Conservation (phyloP, 139 green algal genomes). For the Chlamydomonas eustigma region DNA sequence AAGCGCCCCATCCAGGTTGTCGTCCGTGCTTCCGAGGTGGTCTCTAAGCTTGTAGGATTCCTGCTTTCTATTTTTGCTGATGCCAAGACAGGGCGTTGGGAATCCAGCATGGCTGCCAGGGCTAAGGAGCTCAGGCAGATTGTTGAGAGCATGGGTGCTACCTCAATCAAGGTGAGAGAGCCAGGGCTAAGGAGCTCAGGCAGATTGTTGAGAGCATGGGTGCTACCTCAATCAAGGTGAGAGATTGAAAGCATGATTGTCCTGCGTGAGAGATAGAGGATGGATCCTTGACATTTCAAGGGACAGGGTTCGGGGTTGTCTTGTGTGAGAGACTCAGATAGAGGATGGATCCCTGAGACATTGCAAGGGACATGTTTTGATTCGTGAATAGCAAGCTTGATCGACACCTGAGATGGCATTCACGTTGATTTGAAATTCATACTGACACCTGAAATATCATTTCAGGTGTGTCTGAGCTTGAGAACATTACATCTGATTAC, state of each 20-base stretch:
- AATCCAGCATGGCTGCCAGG: constrained; percentile 31
- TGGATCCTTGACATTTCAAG: too few relatives aligned
- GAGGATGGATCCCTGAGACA: too few relatives aligned
- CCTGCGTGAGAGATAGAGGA: too few relatives aligned
- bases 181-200: neutral
- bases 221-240: constrained; percentile 49
- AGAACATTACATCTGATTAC: neutral
- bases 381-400: too few relatives aligned
- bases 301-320: too few relatives aligned
- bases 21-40: constrained; percentile 33
- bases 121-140: constrained; percentile 26
- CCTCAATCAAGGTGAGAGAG: constrained; percentile 41
- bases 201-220: constrained; percentile 42
- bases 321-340: too few relatives aligned
- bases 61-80: constrained; percentile 33
- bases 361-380: too few relatives aligned
- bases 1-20: constrained; percentile 26
- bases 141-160: constrained; percentile 39
- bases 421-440: too few relatives aligned
- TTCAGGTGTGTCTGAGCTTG: neutral
- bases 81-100: constrained; percentile 24
- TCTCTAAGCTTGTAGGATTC: constrained; percentile 33
- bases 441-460: too few relatives aligned
- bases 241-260: too few relatives aligned
- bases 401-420: too few relatives aligned